phyloP scores from a whole-genome alignment of 176 grass and related monocot genomes.

The Tillandsia leiboldiana region DNA sequence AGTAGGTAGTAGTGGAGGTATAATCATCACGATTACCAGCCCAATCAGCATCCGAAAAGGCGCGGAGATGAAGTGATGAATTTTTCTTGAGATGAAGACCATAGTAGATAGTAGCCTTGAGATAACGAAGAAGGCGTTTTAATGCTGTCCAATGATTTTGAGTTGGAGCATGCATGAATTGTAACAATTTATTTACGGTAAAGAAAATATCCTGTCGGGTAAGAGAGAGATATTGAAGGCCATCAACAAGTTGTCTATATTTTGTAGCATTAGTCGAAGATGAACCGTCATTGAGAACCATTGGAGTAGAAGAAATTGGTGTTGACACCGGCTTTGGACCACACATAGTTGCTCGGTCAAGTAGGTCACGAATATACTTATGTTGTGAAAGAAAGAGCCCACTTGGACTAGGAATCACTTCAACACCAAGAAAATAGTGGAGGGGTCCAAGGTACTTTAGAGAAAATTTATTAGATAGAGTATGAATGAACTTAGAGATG shows the following conservation, averaged over 20 bases:
- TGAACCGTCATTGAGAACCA: neutral
- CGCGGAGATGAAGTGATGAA: neutral
- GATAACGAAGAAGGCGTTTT: conserved; percentile 1
- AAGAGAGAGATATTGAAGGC: neutral
- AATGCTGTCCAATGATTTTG: neutral
- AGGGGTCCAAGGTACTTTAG: neutral
- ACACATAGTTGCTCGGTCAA: neutral
- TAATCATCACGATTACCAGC: neutral
- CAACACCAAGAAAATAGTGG: conserved; percentile 5
- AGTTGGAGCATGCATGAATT: neutral
- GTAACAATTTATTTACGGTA: neutral
- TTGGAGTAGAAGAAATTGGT: neutral
- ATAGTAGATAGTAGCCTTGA: neutral
- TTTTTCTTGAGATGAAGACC: neutral
- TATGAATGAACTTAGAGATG: neutral
- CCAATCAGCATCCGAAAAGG: conserved; percentile 3
- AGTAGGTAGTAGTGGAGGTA: neutral
- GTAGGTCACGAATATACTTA: conserved; percentile 2
- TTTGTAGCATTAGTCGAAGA: neutral
- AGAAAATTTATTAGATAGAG: neutral
- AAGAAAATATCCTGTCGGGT: neutral
- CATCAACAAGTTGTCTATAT: conserved; percentile 4
- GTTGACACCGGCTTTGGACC: neutral
- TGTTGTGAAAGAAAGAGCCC: neutral
- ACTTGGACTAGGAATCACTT: neutral